A percentile compares a stretch with the other conserved stretches of the same genome.
Conservation (phyloP, 495 filamentous ascomycete species). For the Zalerion maritima region DNA sequence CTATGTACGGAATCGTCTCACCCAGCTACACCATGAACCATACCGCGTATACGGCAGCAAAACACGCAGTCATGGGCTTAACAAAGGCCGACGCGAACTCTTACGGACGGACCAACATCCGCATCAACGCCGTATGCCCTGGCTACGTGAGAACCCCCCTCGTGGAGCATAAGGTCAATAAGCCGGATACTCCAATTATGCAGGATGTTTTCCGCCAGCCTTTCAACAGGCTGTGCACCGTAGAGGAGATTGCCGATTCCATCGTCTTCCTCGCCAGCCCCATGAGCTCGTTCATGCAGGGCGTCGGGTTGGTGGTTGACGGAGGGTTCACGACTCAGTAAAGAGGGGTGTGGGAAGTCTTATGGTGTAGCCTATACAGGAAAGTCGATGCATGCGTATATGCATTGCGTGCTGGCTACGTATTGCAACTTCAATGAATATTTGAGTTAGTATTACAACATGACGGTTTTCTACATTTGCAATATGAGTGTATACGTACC, state of each 20-base stretch:
- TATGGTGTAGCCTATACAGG: too few species aligned
- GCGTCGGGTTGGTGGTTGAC: conserved; percentile 10
- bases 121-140: conserved; percentile 36
- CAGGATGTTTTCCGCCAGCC: conserved; percentile 9
- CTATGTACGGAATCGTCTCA: conserved; percentile 46
- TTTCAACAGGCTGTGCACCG: conserved; percentile 13
- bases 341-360: too few species aligned
- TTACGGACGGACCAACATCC: conserved; percentile 28
- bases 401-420: too few species aligned
- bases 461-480: too few species aligned
- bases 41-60: conserved; percentile 19
- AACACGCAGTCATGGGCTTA: conserved; percentile 26
- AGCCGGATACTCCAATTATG: conserved; percentile 6
- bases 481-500: too few species aligned
- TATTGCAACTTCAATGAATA: too few species aligned
- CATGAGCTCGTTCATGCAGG: conserved; percentile 29
- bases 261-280: conserved; percentile 20
- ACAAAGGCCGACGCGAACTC: conserved; percentile 32
- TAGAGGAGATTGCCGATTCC: conserved; percentile 24
- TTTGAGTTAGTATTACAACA: too few species aligned
- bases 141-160: conserved; percentile 31
- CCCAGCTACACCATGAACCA: conserved; percentile 14
- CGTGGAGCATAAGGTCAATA: conserved; percentile 21
- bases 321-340: conserved; percentile 5
- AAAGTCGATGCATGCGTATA: too few species aligned